Percentiles rank a stretch among this genome's conserved stretches.
Evolutionary conservation across 1,139 yeast genomes (phyloP).

Genomic region (Kodamaea alishanica): DNA sequence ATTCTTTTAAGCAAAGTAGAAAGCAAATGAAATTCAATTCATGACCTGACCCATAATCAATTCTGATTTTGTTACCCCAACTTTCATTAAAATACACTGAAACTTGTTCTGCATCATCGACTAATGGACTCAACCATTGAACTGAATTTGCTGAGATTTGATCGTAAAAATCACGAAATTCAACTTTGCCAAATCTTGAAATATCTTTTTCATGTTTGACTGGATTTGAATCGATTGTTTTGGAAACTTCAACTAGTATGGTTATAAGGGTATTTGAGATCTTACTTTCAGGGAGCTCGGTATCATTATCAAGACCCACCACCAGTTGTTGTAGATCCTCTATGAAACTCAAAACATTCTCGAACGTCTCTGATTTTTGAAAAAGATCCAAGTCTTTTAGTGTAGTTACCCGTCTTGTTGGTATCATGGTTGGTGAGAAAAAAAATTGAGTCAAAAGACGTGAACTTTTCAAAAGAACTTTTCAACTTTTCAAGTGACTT

Average conservation of each 20-base stretch:
- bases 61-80: slow-evolving; percentile 82
- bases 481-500: too few species aligned
- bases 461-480: too few species aligned
- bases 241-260: slow-evolving; percentile 45
- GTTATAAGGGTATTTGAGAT: slow-evolving; percentile 23
- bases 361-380: slow-evolving; percentile 50
- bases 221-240: slow-evolving; percentile 55
- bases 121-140: slow-evolving; percentile 19
- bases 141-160: slow-evolving; percentile 40
- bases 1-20: slow-evolving; percentile 51
- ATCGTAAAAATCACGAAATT: slow-evolving; percentile 82
- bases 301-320: slow-evolving; percentile 57
- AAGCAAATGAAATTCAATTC: slow-evolving; percentile 83
- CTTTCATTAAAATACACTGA: slow-evolving; percentile 58
- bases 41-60: slow-evolving; percentile 97
- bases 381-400: slow-evolving; percentile 63
- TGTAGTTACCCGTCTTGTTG: slow-evolving; percentile 56
- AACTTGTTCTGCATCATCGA: slow-evolving; percentile 34
- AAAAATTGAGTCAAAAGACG: not conserved
- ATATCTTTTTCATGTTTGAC: slow-evolving; percentile 60
- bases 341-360: slow-evolving; percentile 53
- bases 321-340: slow-evolving; percentile 61
- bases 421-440: slow-evolving; percentile 18
- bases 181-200: slow-evolving; percentile 88
- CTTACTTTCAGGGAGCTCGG: slow-evolving; percentile 29